Percentiles rank a stretch among this genome's conserved stretches.
Evolutionary conservation across 306 rosid species (phyloP).

Genomic region (Prunus campanulata): DNA sequence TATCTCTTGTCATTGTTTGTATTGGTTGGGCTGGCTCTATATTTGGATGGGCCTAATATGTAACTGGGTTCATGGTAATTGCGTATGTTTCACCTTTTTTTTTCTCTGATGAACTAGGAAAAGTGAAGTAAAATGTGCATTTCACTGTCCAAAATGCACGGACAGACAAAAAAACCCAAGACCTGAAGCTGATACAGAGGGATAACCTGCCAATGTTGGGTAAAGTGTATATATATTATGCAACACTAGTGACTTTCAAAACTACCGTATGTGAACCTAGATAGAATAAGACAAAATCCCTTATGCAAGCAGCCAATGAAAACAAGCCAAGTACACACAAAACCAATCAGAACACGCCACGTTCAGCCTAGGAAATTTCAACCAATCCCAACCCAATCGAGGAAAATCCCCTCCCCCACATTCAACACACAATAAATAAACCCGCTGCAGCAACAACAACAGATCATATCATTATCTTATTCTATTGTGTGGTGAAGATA

Average conservation of each 20-base stretch:
- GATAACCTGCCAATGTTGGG: too few relatives aligned
- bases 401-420: not conserved
- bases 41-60: too few relatives aligned
- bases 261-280: not conserved
- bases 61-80: too few relatives aligned
- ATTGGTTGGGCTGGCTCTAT: too few relatives aligned
- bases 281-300: not conserved
- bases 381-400: constrained; percentile 15
- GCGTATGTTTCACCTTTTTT: too few relatives aligned
- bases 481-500: not conserved
- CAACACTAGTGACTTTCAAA: not conserved
- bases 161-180: too few relatives aligned
- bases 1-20: too few relatives aligned
- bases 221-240: not conserved
- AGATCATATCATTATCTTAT: not conserved
- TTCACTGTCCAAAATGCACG: too few relatives aligned
- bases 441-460: not conserved
- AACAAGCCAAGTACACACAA: not conserved
- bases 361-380: not conserved
- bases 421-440: not conserved
- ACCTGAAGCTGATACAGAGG: too few relatives aligned
- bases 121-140: too few relatives aligned
- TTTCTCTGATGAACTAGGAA: too few relatives aligned
- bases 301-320: not conserved
- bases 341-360: constrained; percentile 3